phyloP scores from a whole-genome alignment of 352 stramenopile genomes.

The Phytophthora crassamura region DNA sequence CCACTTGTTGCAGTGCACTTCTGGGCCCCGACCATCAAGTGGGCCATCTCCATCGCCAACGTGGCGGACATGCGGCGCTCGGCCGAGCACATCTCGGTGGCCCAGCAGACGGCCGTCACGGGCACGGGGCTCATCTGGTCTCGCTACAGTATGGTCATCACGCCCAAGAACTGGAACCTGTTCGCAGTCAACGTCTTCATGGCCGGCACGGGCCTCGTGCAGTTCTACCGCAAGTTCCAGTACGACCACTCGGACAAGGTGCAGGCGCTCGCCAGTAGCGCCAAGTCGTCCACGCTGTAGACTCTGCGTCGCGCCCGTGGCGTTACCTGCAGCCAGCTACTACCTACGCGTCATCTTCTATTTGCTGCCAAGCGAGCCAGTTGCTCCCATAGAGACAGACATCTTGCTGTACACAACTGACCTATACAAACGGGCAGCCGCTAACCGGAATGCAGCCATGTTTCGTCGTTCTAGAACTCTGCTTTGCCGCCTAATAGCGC shows the following conservation, averaged over 20 bases:
- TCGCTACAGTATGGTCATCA: conserved; percentile 90
- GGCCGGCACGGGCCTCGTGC: conserved; percentile 75
- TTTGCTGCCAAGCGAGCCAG: conserved; percentile 5
- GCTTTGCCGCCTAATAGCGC: not conserved
- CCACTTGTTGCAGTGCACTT: conserved; percentile 65
- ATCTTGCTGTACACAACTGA: not conserved
- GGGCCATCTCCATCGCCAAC: conserved; percentile 87
- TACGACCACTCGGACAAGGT: conserved; percentile 32
- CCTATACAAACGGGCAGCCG: conserved; percentile 10
- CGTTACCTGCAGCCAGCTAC: not conserved
- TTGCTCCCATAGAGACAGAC: conserved; percentile 7
- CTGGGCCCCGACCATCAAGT: conserved; percentile 90
- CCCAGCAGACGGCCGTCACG: conserved; percentile 54
- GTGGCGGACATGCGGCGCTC: conserved; percentile 75
- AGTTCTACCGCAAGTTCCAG: conserved; percentile 84
- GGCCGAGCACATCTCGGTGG: conserved; percentile 74
- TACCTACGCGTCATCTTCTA: not conserved
- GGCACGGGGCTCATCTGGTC: conserved; percentile 90
- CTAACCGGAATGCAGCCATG: conserved; percentile 18
- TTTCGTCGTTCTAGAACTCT: conserved; percentile 3
- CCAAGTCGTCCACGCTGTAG: conserved; percentile 1
- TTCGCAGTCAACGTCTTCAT: conserved; percentile 91
- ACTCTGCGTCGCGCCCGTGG: not conserved
- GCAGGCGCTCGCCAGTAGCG: conserved; percentile 43
- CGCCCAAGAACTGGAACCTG: conserved; percentile 91